A percentile compares a stretch with the other conserved stretches of the same genome.
phyloP scores from a whole-genome alignment of 1,284 basidiomycete species.

The Apiotrichum siamense region DNA sequence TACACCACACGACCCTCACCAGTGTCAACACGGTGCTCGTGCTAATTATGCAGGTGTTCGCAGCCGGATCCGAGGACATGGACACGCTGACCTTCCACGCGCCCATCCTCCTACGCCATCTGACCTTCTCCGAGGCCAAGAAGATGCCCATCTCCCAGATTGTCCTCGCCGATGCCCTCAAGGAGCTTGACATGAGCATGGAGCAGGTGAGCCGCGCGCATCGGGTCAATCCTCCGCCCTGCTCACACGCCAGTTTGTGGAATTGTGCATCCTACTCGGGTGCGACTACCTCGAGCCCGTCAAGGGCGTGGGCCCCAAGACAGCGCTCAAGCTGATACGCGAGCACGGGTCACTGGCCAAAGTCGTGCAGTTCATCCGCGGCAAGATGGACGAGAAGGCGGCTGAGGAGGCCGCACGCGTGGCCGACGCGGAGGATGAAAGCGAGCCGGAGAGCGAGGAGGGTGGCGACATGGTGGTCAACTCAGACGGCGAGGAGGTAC shows the following conservation, averaged over 20 bases:
- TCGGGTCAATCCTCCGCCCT: constrained; percentile 7
- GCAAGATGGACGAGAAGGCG: constrained; percentile 58
- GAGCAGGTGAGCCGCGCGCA: too few species aligned
- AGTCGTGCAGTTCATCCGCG: constrained; percentile 74
- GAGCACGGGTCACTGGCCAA: constrained; percentile 75
- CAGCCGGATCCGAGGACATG: constrained; percentile 98
- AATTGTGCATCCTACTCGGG: constrained; percentile 92
- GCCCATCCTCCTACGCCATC: constrained; percentile 85
- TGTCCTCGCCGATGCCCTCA: constrained; percentile 69
- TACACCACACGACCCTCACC: background rate
- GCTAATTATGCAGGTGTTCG: constrained; percentile 94
- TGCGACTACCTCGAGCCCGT: constrained; percentile 85
- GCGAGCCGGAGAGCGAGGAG: constrained; percentile 40
- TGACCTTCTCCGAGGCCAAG: constrained; percentile 98
- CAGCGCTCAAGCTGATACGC: constrained; percentile 84
- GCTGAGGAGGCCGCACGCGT: constrained; percentile 38
- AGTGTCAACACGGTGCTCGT: too few species aligned
- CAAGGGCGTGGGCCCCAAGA: constrained; percentile 60
- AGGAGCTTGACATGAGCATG: constrained; percentile 89
- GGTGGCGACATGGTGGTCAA: constrained; percentile 22
- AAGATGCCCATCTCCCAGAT: constrained; percentile 97
- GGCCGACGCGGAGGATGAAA: constrained; percentile 25
- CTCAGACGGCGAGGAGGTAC: constrained; percentile 32
- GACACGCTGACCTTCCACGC: constrained; percentile 95
- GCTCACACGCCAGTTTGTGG: constrained; percentile 67